These are phyloP conservation scores for Asterophora lycoperdoides DNA, from an alignment of 768 basidiomycete species.

Conservation along the genomic window DNA sequence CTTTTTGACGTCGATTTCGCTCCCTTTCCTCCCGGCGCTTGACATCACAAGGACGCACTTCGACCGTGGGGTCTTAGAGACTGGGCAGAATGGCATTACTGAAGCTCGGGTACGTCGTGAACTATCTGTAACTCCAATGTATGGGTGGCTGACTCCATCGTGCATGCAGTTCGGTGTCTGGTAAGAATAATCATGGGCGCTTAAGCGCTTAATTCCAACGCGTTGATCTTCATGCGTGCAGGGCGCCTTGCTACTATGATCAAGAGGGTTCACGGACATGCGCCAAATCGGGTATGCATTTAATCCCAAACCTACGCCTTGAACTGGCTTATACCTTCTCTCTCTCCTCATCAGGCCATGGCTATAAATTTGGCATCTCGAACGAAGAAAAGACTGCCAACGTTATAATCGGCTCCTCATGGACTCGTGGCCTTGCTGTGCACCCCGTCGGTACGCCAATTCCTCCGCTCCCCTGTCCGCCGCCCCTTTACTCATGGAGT, in stretches of 20 bases:
- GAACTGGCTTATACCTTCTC: background rate
- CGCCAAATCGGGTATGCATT: slow-evolving; percentile 38
- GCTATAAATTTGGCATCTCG: slow-evolving; percentile 46
- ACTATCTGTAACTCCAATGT: background rate
- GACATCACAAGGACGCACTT: slow-evolving; percentile 64
- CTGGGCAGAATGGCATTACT: slow-evolving; percentile 27
- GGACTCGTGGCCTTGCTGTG: slow-evolving; percentile 72
- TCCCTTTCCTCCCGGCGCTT: slow-evolving; percentile 63
- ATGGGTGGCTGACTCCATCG: slow-evolving; percentile 2
- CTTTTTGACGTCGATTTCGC: slow-evolving; percentile 65
- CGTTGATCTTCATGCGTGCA: slow-evolving; percentile 20
- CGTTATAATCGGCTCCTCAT: slow-evolving; percentile 46
- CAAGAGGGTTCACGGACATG: slow-evolving; percentile 45
- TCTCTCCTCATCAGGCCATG: slow-evolving; percentile 38
- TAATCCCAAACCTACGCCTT: background rate
- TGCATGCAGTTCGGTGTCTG: slow-evolving; percentile 63
- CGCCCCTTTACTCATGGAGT: background rate
- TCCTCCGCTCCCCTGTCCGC: background rate
- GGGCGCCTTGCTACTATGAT: slow-evolving; percentile 60
- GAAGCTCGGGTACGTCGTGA: slow-evolving; percentile 50
- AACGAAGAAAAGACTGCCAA: slow-evolving; percentile 33
- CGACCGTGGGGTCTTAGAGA: slow-evolving; percentile 24
- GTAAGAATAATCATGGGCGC: slow-evolving; percentile 30
- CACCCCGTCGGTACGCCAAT: slow-evolving; percentile 67
- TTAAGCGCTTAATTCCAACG: background rate